Percentiles rank a stretch among this genome's conserved stretches.
These are phyloP conservation scores for Uronychia binucleata DNA, from an alignment of 73 alveolate species.

Conservation along the genomic window DNA sequence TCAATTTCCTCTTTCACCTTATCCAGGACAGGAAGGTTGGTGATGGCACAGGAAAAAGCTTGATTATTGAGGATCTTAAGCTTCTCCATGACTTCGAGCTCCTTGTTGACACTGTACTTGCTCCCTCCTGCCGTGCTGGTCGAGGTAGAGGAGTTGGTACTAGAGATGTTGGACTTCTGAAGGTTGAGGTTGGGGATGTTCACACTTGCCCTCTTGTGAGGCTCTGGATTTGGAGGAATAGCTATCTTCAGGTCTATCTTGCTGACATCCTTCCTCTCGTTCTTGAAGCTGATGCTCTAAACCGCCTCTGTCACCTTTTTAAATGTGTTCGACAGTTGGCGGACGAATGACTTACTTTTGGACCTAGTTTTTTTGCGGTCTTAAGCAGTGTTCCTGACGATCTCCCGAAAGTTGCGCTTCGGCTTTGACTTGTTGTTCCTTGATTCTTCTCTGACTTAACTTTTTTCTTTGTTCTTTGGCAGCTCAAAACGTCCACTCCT, in stretches of 20 bases:
- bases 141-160: neutral
- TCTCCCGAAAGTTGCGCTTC: neutral
- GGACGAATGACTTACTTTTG: neutral
- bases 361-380: neutral
- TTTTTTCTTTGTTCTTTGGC: neutral
- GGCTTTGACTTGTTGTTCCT: neutral
- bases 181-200: neutral
- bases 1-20: neutral
- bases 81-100: slow-evolving; percentile 31
- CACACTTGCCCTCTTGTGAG: neutral
- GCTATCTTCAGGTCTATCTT: neutral
- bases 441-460: neutral
- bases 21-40: neutral
- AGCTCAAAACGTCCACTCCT: neutral
- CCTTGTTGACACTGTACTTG: slow-evolving; percentile 20
- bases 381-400: neutral
- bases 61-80: slow-evolving; percentile 7
- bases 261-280: neutral
- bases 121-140: neutral
- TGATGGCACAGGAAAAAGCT: neutral
- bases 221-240: neutral
- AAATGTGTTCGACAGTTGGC: neutral
- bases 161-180: neutral
- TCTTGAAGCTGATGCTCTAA: neutral
- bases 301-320: neutral